Conservation (phyloP, 768 basidiomycete genomes). For the Suillus weaverae region DNA sequence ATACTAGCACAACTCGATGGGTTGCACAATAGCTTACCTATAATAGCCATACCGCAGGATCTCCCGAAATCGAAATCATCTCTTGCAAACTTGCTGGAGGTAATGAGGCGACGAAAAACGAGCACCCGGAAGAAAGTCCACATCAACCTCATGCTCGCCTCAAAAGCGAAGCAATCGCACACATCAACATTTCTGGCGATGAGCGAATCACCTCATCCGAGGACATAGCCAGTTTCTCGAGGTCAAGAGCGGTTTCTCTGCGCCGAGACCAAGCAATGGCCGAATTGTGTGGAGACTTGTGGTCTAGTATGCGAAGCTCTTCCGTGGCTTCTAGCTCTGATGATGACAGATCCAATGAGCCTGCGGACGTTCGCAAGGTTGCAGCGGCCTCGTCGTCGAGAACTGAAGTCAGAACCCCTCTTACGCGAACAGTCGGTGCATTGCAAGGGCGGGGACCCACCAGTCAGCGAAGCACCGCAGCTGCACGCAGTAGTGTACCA, state of each 20-base stretch:
- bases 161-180: too few relatives aligned
- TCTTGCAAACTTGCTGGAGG: constrained; percentile 8
- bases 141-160: not conserved
- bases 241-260: not conserved
- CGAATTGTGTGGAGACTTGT: not conserved
- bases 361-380: not conserved
- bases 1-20: not conserved
- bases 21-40: not conserved
- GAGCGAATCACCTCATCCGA: not conserved
- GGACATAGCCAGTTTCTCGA: not conserved
- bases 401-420: not conserved
- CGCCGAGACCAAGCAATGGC: constrained; percentile 1
- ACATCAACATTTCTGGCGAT: not conserved
- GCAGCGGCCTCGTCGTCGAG: not conserved
- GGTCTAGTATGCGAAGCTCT: not conserved
- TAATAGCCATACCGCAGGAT: not conserved
- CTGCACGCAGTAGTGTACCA: not conserved
- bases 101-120: not conserved
- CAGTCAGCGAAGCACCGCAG: not conserved
- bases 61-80: constrained; percentile 12
- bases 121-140: not conserved
- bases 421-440: not conserved
- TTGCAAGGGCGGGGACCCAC: not conserved
- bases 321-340: not conserved
- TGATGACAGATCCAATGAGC: not conserved